phyloP scores from a whole-genome alignment of 805 yeast species.

The Wickerhamomyces queroliae region DNA sequence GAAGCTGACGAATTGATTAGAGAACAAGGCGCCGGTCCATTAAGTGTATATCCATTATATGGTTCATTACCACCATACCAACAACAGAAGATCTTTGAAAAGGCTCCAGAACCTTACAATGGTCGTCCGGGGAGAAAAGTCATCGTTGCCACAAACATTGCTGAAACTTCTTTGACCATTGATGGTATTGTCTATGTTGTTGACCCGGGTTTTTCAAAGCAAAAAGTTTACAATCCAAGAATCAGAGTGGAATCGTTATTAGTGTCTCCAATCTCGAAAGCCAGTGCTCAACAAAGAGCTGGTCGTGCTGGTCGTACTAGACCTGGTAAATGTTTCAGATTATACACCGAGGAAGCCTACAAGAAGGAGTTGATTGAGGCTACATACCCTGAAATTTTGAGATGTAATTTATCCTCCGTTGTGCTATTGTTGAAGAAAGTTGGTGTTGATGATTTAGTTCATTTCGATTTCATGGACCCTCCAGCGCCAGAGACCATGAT shows the following conservation, averaged over 20 bases:
- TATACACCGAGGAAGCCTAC: constrained; percentile 96
- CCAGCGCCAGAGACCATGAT: constrained; percentile 99
- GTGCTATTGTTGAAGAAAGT: constrained; percentile 90
- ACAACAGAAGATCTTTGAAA: constrained; percentile 90
- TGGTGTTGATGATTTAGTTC: constrained; percentile 94
- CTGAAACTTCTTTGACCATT: constrained; percentile 95
- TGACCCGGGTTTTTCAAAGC: constrained; percentile 96
- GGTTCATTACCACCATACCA: constrained; percentile 96
- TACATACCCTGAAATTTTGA: constrained; percentile 90
- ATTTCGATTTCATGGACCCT: constrained; percentile 98
- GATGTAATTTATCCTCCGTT: constrained; percentile 87
- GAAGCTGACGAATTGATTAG: constrained; percentile 87
- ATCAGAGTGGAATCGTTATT: constrained; percentile 90
- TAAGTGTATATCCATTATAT: constrained; percentile 86
- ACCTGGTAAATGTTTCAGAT: constrained; percentile 95
- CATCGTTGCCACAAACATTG: constrained; percentile 89
- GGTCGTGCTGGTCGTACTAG: constrained; percentile 99
- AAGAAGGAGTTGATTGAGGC: constrained; percentile 91
- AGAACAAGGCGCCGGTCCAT: constrained; percentile 87
- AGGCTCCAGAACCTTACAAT: constrained; percentile 70
- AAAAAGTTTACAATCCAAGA: constrained; percentile 94
- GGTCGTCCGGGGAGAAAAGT: constrained; percentile 96
- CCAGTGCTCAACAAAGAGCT: constrained; percentile 97
- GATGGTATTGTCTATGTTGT: constrained; percentile 97
- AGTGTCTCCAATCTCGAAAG: constrained; percentile 95